phyloP scores from a whole-genome alignment of 441 rosid genomes.

The Euphorbia schlechtendalii region DNA sequence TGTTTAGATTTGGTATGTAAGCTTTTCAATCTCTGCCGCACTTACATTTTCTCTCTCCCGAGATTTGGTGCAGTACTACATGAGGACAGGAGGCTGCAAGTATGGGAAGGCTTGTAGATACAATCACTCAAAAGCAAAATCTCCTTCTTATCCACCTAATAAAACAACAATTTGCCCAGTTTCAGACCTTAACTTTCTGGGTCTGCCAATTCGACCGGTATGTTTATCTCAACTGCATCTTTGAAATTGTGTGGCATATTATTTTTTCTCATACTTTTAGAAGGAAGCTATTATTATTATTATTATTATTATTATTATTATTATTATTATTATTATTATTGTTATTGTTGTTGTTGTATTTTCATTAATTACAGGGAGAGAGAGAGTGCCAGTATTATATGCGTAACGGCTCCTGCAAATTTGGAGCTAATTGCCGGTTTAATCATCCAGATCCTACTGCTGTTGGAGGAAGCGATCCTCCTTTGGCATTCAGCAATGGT shows the following conservation, averaged over 20 bases:
- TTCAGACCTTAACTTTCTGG: slow-evolving; percentile 75
- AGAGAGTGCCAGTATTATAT: slow-evolving; percentile 84
- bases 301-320: too few species aligned
- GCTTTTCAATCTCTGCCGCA: slow-evolving; percentile 7
- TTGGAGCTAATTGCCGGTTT: slow-evolving; percentile 69
- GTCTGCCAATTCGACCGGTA: slow-evolving; percentile 85
- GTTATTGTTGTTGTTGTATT: too few species aligned
- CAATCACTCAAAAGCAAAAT: slow-evolving; percentile 52
- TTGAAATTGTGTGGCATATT: too few species aligned
- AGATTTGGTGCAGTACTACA: slow-evolving; percentile 65
- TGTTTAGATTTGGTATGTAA: background rate
- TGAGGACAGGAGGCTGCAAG: slow-evolving; percentile 91
- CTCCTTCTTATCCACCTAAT: slow-evolving; percentile 26
- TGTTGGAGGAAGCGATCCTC: slow-evolving; percentile 42
- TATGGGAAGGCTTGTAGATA: slow-evolving; percentile 83
- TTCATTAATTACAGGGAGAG: slow-evolving; percentile 50
- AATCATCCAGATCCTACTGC: slow-evolving; percentile 88
- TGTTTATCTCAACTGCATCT: slow-evolving; percentile 23
- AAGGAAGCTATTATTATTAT: too few species aligned
- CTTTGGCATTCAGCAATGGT: slow-evolving; percentile 44
- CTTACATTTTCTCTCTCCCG: slow-evolving; percentile 20
- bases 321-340: too few species aligned
- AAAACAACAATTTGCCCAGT: slow-evolving; percentile 28
- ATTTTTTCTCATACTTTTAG: too few species aligned
- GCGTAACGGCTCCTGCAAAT: slow-evolving; percentile 96